Evolutionary conservation across 2,329 filamentous ascomycete genomes (phyloP).

Genomic region (Helotiales sp.): DNA sequence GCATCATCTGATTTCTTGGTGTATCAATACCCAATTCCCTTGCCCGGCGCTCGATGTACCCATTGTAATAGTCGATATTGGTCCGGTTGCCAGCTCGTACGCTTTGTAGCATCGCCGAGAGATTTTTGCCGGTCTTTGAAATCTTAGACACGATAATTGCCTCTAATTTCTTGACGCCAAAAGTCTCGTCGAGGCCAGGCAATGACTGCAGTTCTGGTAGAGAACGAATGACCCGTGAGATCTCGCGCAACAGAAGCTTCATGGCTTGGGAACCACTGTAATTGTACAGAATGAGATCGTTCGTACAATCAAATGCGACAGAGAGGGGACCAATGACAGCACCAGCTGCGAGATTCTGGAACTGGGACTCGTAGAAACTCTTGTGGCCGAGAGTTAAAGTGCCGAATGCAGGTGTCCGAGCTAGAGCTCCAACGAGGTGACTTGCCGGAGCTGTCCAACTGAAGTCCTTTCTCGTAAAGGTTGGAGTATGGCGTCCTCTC

Average conservation of each 20-base stretch:
- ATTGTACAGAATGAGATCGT: constrained; percentile 73
- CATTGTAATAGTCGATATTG: constrained; percentile 85
- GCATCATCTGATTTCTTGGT: constrained; percentile 73
- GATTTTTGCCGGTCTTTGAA: constrained; percentile 58
- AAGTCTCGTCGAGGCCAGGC: constrained; percentile 60
- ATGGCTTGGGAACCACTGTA: constrained; percentile 68
- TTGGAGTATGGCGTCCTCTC: constrained; percentile 18
- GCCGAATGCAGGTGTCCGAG: constrained; percentile 64
- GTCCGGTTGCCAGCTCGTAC: constrained; percentile 66
- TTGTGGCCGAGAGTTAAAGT: constrained; percentile 62
- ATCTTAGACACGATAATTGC: constrained; percentile 61
- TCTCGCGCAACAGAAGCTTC: constrained; percentile 74
- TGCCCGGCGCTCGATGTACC: constrained; percentile 80
- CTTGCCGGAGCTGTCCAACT: constrained; percentile 51
- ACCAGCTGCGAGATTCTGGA: constrained; percentile 78
- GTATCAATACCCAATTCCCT: constrained; percentile 74
- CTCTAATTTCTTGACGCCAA: constrained; percentile 65
- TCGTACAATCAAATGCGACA: constrained; percentile 76
- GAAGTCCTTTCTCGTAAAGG: constrained; percentile 35
- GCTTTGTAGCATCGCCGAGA: constrained; percentile 66
- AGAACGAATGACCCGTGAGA: constrained; percentile 69
- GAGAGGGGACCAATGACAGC: constrained; percentile 82
- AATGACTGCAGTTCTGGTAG: constrained; percentile 73
- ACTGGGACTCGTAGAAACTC: constrained; percentile 72
- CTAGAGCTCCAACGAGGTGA: constrained; percentile 69